phyloP scores from a whole-genome alignment of 371 early-diverging fungal genomes.

The Chytridium lagenaria region DNA sequence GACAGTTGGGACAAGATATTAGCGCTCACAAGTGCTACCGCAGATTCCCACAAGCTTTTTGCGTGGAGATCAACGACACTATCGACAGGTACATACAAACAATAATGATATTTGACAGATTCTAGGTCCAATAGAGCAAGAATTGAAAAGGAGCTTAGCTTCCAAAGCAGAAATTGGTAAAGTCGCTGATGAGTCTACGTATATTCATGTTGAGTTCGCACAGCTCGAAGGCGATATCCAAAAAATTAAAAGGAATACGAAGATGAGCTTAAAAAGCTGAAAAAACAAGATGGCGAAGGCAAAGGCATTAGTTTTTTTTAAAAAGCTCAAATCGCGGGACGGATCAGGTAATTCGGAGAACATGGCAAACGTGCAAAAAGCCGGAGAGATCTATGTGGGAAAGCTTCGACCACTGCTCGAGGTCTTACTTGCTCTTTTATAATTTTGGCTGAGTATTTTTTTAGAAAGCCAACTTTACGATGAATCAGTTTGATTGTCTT shows the following conservation, averaged over 20 bases:
- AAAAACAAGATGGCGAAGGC: slow-evolving; percentile 24
- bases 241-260: slow-evolving; percentile 28
- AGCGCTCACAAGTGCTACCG: slow-evolving; percentile 25
- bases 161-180: slow-evolving; percentile 6
- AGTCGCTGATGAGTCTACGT: neutral
- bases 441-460: neutral
- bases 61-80: slow-evolving; percentile 32
- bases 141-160: neutral
- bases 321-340: slow-evolving; percentile 28
- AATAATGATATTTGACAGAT: neutral
- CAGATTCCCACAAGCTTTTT: slow-evolving; percentile 36
- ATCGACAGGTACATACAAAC: slow-evolving; percentile 17
- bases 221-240: slow-evolving; percentile 29
- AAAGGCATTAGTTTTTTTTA: slow-evolving; percentile 30
- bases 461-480: neutral
- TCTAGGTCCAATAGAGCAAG: neutral
- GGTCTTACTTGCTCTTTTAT: neutral
- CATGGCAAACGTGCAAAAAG: slow-evolving; percentile 9
- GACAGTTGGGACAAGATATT: slow-evolving; percentile 45
- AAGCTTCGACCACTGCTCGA: slow-evolving; percentile 6
- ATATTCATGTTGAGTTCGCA: neutral
- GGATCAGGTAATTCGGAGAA: slow-evolving; percentile 6
- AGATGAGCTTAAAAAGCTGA: slow-evolving; percentile 27
- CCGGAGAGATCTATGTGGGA: neutral
- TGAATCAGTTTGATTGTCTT: neutral